Evolutionary conservation across 164 flowering plant genomes (phyloP).

Genomic region (Nelumbo lutea): DNA sequence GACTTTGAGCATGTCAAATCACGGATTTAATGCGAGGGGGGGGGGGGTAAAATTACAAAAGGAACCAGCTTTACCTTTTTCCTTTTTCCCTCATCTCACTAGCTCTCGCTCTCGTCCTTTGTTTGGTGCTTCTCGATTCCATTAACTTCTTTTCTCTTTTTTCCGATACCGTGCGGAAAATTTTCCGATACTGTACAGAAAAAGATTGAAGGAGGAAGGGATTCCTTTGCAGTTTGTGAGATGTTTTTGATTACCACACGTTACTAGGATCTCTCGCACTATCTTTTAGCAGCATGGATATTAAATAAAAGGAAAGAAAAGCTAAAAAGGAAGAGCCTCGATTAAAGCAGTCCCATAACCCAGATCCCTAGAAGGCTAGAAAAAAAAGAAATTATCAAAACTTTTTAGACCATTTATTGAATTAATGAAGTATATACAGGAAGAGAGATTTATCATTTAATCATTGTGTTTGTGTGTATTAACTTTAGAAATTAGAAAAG

Average conservation of each 20-base stretch:
- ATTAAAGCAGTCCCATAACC: conserved; percentile 2
- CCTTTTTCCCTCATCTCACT: conserved; percentile 3
- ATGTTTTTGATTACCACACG: conserved; percentile 20
- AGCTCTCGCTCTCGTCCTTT: background rate
- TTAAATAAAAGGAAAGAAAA: background rate
- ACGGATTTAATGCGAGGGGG: conserved; percentile 15
- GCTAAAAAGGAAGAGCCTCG: background rate
- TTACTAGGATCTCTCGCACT: conserved; percentile 14
- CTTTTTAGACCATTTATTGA: background rate
- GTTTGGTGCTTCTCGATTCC: conserved; percentile 21
- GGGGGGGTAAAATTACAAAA: conserved; percentile 17
- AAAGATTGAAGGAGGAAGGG: conserved; percentile 15
- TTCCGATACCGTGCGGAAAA: conserved; percentile 17
- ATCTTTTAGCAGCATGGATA: conserved; percentile 13
- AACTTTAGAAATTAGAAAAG: too few relatives aligned
- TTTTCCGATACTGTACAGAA: conserved; percentile 18
- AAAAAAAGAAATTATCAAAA: background rate
- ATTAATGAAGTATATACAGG: background rate
- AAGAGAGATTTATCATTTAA: background rate
- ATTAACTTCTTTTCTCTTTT: conserved; percentile 14
- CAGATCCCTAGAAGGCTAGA: background rate
- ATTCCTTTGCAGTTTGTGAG: conserved; percentile 24
- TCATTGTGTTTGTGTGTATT: background rate
- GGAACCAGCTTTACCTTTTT: conserved; percentile 23
- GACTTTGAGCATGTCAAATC: conserved; percentile 39